Evolutionary conservation across 768 basidiomycete species (phyloP), one percentile per base, ranked within the genome.

Genomic region (Mycena rosella): DNA sequence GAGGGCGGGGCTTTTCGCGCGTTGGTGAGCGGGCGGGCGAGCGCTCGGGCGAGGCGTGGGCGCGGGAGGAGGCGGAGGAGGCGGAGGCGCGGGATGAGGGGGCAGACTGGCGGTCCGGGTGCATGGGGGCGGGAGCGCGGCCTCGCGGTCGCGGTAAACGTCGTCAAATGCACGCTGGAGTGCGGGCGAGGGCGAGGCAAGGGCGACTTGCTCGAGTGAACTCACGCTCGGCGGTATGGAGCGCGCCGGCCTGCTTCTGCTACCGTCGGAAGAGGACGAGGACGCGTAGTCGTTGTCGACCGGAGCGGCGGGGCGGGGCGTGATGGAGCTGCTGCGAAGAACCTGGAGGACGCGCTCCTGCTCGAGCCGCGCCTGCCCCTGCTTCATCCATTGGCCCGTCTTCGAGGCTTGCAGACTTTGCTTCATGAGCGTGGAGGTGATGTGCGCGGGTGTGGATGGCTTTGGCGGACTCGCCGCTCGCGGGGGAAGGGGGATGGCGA

Each of bases 371-470:
- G 87, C 87, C 72, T 93, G 90, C 0, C 87, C 89, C 53, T 87
- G 86, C 77, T 93, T 92, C 78, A 92, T 81, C 5, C 85, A 85
- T 75, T 92, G 89, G 1, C 87, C 93, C 0, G 87, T 86, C 73
- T 92, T 91, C 63, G 87, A 89, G 8, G 93, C 93, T 58, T 91
- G 88, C 0, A 95, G 79, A 24, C 88, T 89, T 76, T 94, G 92
- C 65, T 86, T 86, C 80, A 92, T 92, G n/a, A 92, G 79, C 0
- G 85, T 83, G 14, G 88, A 90, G 26, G 88, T 88, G 30, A 87
- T 78, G 60, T 92, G 90, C 0, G 77, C 69, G 2, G 80, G 58
- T 2, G 80, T 70, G 36, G 72, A 59, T 0, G 74, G 69, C 17
- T 76, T 75, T 17, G 73, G 73, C 18, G 73, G 70, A 52, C 65